Evolutionary conservation across 2,329 filamentous ascomycete species (phyloP).

Genomic region (Apiospora koreana): DNA sequence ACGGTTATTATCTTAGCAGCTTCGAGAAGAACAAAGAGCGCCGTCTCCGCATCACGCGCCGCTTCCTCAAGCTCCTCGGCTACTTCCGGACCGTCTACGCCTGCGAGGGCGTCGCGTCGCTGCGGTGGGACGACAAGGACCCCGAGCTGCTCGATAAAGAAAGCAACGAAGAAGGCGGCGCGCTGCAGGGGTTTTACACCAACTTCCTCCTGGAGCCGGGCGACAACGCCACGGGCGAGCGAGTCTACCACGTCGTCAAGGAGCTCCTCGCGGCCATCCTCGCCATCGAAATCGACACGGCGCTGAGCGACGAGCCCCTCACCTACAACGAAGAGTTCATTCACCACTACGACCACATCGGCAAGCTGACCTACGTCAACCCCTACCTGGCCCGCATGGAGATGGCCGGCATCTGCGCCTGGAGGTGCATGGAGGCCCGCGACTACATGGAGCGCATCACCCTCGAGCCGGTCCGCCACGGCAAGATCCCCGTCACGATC

Average conservation of each 20-base stretch:
- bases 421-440: neutral
- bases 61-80: neutral
- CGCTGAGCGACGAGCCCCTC: neutral
- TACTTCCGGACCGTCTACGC: neutral
- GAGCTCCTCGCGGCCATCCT: neutral
- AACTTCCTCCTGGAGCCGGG: neutral
- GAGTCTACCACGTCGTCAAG: neutral
- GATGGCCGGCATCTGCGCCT: constrained; percentile 12
- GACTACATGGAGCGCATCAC: neutral
- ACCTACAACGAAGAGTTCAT: neutral
- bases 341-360: neutral
- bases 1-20: neutral
- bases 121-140: neutral
- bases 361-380: neutral
- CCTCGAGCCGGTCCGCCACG: neutral
- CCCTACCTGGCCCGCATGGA: neutral
- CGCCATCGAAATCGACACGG: no score
- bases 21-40: neutral
- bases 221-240: neutral
- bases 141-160: no score
- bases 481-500: neutral
- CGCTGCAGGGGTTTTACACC: neutral
- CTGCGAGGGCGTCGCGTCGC: neutral
- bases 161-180: no score
- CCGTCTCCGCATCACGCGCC: neutral